Base-by-base conservation (phyloP, 352 stramenopile species). In the Phytophthora constricta region DNA sequence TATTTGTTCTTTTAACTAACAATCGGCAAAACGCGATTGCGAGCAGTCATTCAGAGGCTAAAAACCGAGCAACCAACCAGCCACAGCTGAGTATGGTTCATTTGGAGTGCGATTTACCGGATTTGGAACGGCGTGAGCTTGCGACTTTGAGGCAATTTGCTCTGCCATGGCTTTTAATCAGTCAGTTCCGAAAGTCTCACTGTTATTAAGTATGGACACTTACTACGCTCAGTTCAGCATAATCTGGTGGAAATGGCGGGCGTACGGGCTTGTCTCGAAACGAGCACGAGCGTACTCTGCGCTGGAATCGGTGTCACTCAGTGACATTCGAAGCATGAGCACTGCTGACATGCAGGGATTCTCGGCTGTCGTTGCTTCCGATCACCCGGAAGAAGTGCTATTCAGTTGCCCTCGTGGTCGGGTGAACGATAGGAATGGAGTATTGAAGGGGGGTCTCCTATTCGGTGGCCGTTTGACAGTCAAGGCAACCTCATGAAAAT, bases 211-310 rank as follows among this genome's bases (percentile, higher is more conserved):
- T 27, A 42, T 60, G 58, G 27, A 42, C 5, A n/a, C n/a, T 1
- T 5, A 54, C 19, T 28, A 60, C n/a, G 45, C 8, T 10, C 2
- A 53, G 39, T 31, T 14, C 31, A 37, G 31, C 31, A 37, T 34
- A 7, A n/a, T 37, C 11, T 68, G 50, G 60, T 63, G 61, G 52
- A 62, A 58, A 43, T 68, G 61, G 53, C 27, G 63, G 19, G 61
- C 61, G 0, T 68, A 68, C 45, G 14, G 28, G 10, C 20, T 68
- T 5, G 62, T 68, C 11, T 63, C 61, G 2, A 58, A 63, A 34
- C 51, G 52, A 47, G 33, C 61, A 17, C n/a, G n/a, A 0, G 10
- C 16, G 3, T 34, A 8, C 23, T 63, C 61, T 20, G 27, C 52
- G 13, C 10, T 68, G 4, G 61, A 63, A 22, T 52, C 42, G 0